These are phyloP conservation scores for Erythrobasidium hasegawianum DNA, from an alignment of 1,284 basidiomycete genomes.

Conservation along the genomic window DNA sequence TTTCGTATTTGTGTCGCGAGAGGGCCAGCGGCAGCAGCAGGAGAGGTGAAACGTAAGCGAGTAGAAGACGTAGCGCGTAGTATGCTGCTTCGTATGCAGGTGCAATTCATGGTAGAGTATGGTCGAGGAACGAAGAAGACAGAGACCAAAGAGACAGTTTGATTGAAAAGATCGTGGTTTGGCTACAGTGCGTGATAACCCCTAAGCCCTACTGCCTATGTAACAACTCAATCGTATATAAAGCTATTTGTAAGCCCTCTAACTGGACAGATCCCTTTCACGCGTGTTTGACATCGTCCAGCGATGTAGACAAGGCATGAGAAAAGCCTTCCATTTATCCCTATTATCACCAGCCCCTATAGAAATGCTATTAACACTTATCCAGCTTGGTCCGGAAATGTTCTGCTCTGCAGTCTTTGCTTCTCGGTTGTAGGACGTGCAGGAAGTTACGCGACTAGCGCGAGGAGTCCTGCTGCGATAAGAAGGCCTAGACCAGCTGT, in stretches of 20 bases:
- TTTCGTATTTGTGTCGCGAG: constrained; percentile 7
- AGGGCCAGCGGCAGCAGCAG: not conserved
- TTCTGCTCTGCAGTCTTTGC: too few species aligned
- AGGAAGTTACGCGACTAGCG: not conserved
- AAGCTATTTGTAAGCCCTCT: too few species aligned
- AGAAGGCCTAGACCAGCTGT: constrained; percentile 3
- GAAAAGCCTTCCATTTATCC: too few species aligned
- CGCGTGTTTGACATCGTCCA: too few species aligned
- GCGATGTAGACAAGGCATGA: too few species aligned
- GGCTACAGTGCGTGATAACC: not conserved
- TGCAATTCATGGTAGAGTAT: not conserved
- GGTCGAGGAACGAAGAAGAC: not conserved
- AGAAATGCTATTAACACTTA: not conserved
- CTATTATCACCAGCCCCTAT: not conserved
- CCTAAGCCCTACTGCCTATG: not conserved
- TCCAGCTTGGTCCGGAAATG: not conserved
- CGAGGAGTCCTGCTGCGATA: not conserved
- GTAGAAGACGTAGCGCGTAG: constrained; percentile 1
- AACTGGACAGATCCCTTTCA: too few species aligned
- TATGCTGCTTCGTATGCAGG: not conserved
- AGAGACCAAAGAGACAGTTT: not conserved
- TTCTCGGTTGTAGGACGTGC: too few species aligned
- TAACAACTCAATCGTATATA: too few species aligned
- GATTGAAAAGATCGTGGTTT: not conserved
- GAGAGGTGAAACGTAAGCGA: not conserved